phyloP scores from a whole-genome alignment of 306 rosid species.

The Vigna nakashimae region DNA sequence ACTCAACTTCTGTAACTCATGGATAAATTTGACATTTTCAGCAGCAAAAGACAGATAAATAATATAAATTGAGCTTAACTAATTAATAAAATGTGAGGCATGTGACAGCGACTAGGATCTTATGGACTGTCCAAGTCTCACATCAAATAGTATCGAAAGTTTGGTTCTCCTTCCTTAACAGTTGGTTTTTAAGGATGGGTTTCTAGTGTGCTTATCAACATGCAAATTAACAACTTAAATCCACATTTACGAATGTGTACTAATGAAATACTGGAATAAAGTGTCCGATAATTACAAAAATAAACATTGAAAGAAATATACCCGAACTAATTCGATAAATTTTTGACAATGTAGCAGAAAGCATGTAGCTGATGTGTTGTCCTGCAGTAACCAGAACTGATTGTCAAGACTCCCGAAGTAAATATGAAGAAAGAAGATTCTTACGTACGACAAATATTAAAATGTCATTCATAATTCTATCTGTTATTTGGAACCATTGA shows the following conservation, averaged over 20 bases:
- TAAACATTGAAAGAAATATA: slow-evolving; percentile 55
- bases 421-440: slow-evolving; percentile 28
- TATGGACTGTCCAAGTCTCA: no score
- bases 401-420: slow-evolving; percentile 28
- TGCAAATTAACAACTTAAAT: slow-evolving; percentile 17
- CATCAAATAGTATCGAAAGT: no score
- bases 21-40: not conserved
- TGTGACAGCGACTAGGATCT: no score
- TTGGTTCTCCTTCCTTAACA: no score
- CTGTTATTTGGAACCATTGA: slow-evolving; percentile 1
- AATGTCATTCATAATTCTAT: slow-evolving; percentile 18
- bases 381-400: slow-evolving; percentile 67
- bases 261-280: slow-evolving; percentile 12
- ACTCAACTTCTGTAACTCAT: slow-evolving; percentile 21
- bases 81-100: slow-evolving; percentile 22
- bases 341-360: slow-evolving; percentile 96
- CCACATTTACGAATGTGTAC: slow-evolving; percentile 13
- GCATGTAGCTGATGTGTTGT: slow-evolving; percentile 88
- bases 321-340: slow-evolving; percentile 95
- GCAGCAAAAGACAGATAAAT: not conserved
- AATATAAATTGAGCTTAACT: not conserved
- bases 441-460: slow-evolving; percentile 24
- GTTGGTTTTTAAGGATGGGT: no score
- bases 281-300: slow-evolving; percentile 7
- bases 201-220: not conserved